A percentile compares a stretch with the other conserved stretches of the same genome.
Evolutionary conservation across 2,329 filamentous ascomycete species (phyloP).

Genomic region (Huntiella bhutanensis): DNA sequence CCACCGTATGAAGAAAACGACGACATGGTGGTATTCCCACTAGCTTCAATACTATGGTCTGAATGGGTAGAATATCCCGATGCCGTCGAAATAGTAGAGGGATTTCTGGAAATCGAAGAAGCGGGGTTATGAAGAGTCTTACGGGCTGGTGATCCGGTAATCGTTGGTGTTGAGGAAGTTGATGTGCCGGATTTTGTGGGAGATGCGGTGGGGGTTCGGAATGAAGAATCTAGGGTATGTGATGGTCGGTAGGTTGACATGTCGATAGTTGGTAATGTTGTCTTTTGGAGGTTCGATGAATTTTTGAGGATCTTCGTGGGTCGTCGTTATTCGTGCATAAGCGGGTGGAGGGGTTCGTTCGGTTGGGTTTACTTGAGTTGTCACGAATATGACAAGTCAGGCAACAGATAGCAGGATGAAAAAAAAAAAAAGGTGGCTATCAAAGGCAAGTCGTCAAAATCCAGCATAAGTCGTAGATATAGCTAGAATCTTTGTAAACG

Average conservation of each 20-base stretch:
- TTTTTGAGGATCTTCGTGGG: no score
- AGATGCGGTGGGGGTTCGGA: slow-evolving; percentile 19
- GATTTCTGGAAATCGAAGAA: slow-evolving; percentile 32
- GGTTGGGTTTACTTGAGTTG: no score
- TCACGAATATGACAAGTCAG: no score
- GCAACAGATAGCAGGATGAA: no score
- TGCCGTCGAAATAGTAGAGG: slow-evolving; percentile 51
- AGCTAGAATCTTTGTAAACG: no score
- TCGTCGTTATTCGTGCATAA: no score
- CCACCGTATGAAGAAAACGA: slow-evolving; percentile 27
- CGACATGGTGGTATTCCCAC: slow-evolving; percentile 45
- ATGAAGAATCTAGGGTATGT: slow-evolving; percentile 16
- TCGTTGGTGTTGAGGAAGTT: neutral
- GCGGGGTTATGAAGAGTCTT: neutral
- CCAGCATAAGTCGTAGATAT: no score
- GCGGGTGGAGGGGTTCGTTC: no score
- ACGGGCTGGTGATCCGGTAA: slow-evolving; percentile 4
- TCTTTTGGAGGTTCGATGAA: neutral
- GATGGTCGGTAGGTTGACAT: slow-evolving; percentile 21
- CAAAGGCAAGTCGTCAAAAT: no score
- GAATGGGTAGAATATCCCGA: slow-evolving; percentile 45
- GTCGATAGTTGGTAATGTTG: slow-evolving; percentile 6
- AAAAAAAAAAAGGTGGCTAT: no score
- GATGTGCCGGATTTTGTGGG: slow-evolving; percentile 15
- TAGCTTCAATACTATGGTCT: slow-evolving; percentile 37